Evolutionary conservation across 2,329 filamentous ascomycete genomes (phyloP).

Genomic region (Aspergillus sp.): DNA sequence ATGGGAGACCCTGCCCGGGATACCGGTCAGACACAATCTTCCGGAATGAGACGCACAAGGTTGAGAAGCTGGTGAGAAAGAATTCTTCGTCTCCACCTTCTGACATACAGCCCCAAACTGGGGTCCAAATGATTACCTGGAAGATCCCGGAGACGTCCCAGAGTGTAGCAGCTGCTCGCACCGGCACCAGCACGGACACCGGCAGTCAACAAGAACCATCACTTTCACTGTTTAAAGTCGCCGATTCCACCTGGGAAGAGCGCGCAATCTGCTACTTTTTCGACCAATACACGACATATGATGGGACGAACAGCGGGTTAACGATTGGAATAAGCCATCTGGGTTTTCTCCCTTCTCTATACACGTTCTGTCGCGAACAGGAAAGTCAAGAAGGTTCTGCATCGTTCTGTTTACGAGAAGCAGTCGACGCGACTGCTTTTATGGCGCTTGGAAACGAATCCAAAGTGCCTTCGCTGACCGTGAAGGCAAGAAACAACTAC

Average conservation of each 20-base stretch:
- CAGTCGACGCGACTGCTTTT: constrained; percentile 30
- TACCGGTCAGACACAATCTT: constrained; percentile 31
- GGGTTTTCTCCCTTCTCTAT: constrained; percentile 31
- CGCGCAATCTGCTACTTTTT: constrained; percentile 37
- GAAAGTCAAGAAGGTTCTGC: constrained; percentile 9
- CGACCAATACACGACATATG: constrained; percentile 29
- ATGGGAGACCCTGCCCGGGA: constrained; percentile 31
- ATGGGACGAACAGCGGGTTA: constrained; percentile 11
- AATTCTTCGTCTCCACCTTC: neutral
- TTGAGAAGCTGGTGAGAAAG: constrained; percentile 22
- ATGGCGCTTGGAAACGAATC: constrained; percentile 27
- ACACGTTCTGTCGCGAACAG: constrained; percentile 21
- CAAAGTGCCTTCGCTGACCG: constrained; percentile 17
- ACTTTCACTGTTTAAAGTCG: constrained; percentile 14
- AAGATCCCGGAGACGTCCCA: neutral
- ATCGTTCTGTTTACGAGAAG: constrained; percentile 24
- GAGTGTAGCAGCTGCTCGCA: neutral
- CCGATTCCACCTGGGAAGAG: constrained; percentile 30
- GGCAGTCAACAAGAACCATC: neutral
- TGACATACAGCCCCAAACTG: neutral
- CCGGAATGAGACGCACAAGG: constrained; percentile 27
- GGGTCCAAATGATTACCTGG: neutral
- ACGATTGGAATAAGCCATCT: constrained; percentile 26
- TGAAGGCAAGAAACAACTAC: constrained; percentile 26
- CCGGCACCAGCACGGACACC: neutral